Evolutionary conservation across 768 basidiomycete genomes (phyloP).

Genomic region (Paxillus rubicundulus): DNA sequence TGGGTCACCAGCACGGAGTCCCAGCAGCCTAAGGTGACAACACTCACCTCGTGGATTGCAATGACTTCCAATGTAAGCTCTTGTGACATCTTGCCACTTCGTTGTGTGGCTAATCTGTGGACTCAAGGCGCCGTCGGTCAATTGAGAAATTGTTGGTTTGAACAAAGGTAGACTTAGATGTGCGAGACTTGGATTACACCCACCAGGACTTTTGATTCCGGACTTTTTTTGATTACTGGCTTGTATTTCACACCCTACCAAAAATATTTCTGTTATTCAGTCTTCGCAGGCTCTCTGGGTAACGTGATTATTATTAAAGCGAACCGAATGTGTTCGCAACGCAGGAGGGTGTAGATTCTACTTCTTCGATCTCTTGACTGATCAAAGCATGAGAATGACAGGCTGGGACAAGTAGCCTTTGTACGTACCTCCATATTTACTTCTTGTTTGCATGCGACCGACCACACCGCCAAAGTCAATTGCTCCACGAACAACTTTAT

Average conservation of each 20-base stretch:
- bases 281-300: too few species aligned
- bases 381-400: conserved; percentile 22
- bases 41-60: not conserved
- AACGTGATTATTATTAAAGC: not conserved
- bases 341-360: conserved; percentile 23
- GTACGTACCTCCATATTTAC: conserved; percentile 84
- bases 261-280: not conserved
- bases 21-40: not conserved
- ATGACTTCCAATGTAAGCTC: not conserved
- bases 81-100: not conserved
- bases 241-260: not conserved
- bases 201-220: not conserved
- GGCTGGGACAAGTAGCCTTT: not conserved
- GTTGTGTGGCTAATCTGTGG: not conserved
- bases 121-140: too few species aligned
- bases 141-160: not conserved
- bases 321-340: not conserved
- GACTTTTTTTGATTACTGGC: not conserved
- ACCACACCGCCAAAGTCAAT: conserved; percentile 90
- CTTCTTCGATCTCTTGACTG: conserved; percentile 87
- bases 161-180: not conserved
- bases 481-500: conserved; percentile 92
- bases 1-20: not conserved
- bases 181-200: not conserved
- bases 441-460: conserved; percentile 74